These are phyloP conservation scores for Fraxinus ornus DNA, from an alignment of 305 asterid genomes.

Conservation along the genomic window DNA sequence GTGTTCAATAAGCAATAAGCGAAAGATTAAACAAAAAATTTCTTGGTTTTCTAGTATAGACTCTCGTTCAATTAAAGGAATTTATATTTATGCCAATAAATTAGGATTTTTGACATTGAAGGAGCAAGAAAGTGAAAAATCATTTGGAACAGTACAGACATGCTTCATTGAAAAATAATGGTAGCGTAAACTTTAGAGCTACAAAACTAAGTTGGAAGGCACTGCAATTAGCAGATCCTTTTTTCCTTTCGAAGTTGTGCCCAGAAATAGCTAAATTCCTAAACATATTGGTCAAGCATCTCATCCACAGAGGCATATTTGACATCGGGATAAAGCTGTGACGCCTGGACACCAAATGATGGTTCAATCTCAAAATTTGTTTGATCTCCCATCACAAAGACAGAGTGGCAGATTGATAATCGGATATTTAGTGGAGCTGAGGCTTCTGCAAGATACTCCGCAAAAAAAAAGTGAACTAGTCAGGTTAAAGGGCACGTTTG, in stretches of 20 bases:
- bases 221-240: background rate
- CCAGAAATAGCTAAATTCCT: background rate
- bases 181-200: background rate
- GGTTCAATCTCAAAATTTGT: constrained; percentile 51
- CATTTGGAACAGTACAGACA: background rate
- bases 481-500: background rate
- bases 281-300: constrained; percentile 46
- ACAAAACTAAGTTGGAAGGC: background rate
- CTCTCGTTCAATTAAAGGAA: background rate
- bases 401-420: constrained; percentile 41
- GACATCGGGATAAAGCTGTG: constrained; percentile 53
- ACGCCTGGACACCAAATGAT: constrained; percentile 51
- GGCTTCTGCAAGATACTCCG: constrained; percentile 36
- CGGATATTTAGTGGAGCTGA: constrained; percentile 32
- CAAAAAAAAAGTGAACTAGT: background rate
- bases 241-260: background rate
- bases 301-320: constrained; percentile 46
- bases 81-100: background rate
- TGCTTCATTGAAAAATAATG: background rate
- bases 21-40: background rate
- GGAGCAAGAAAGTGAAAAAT: background rate
- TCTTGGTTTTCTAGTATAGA: background rate
- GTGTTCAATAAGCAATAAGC: background rate
- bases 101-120: background rate
- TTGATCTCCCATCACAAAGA: constrained; percentile 49